Evolutionary conservation across 257 asterid genomes (phyloP).

Genomic region (Ilex aquifolium): DNA sequence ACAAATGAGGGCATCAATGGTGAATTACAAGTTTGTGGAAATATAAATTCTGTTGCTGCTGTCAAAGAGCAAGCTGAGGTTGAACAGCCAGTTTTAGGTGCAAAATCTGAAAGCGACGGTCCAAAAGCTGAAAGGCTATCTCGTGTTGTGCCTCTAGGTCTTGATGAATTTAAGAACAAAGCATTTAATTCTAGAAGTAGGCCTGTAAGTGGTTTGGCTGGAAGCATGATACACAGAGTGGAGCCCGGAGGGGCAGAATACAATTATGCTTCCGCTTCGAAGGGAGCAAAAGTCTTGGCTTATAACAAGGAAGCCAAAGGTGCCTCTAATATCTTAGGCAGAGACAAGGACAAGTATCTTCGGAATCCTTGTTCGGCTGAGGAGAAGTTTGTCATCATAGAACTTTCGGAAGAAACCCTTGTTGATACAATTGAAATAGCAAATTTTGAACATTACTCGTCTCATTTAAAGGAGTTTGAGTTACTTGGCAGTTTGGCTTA

Average conservation of each 20-base stretch:
- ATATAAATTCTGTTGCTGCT: conserved; percentile 17
- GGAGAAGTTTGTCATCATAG: conserved; percentile 75
- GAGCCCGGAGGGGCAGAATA: conserved; percentile 94
- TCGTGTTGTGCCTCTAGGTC: conserved; percentile 51
- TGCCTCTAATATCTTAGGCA: conserved; percentile 79
- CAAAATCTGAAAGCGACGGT: conserved; percentile 34
- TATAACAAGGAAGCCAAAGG: conserved; percentile 95
- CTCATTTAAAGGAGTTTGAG: conserved; percentile 78
- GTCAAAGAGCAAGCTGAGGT: conserved; percentile 28
- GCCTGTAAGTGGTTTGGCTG: conserved; percentile 41
- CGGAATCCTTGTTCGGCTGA: conserved; percentile 93
- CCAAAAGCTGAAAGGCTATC: conserved; percentile 32
- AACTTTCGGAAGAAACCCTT: conserved; percentile 92
- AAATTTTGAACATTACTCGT: conserved; percentile 90
- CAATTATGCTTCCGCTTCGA: conserved; percentile 87
- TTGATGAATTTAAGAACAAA: conserved; percentile 78
- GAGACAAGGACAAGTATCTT: conserved; percentile 89
- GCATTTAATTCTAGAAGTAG: conserved; percentile 48
- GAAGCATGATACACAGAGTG: conserved; percentile 61
- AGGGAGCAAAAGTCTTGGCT: conserved; percentile 90
- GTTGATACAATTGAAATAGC: conserved; percentile 72
- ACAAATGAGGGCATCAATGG: conserved; percentile 15
- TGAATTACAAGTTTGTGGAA: conserved; percentile 17
- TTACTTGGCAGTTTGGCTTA: conserved; percentile 73
- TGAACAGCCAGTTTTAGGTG: conserved; percentile 23